Evolutionary conservation across 257 asterid genomes (phyloP).

Genomic region (Rehmannia glutinosa): DNA sequence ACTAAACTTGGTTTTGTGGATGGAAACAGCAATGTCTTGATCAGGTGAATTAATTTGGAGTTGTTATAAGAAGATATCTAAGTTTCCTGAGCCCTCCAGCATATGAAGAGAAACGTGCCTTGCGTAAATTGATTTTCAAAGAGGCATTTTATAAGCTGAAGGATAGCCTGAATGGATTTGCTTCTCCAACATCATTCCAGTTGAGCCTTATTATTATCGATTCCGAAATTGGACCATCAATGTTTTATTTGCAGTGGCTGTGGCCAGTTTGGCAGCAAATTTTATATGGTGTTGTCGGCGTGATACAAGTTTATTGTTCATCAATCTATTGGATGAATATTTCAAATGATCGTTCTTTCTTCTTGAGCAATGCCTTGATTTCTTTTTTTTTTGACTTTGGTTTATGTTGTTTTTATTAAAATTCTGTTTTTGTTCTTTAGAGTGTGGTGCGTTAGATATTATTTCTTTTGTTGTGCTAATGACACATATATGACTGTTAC

Average conservation of each 20-base stretch:
- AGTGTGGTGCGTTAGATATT: neutral
- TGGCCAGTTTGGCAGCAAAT: neutral
- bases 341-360: neutral
- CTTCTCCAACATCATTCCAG: neutral
- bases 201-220: neutral
- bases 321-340: neutral
- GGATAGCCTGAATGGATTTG: neutral
- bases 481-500: neutral
- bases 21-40: neutral
- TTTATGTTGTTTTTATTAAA: neutral
- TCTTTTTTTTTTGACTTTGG: neutral
- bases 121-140: neutral
- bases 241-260: neutral
- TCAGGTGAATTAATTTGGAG: slow-evolving; percentile 3
- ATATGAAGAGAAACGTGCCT: neutral
- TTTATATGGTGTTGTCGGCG: neutral
- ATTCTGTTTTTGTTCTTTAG: neutral
- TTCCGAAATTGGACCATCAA: neutral
- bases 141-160: neutral
- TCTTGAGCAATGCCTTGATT: neutral
- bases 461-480: neutral
- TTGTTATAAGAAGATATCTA: neutral
- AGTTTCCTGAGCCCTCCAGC: neutral
- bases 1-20: neutral
- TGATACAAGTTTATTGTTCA: neutral